A percentile compares a stretch with the other conserved stretches of the same genome.
These are phyloP conservation scores for Penicillium sp. DNA, from an alignment of 2,329 filamentous ascomycete species.

Conservation along the genomic window DNA sequence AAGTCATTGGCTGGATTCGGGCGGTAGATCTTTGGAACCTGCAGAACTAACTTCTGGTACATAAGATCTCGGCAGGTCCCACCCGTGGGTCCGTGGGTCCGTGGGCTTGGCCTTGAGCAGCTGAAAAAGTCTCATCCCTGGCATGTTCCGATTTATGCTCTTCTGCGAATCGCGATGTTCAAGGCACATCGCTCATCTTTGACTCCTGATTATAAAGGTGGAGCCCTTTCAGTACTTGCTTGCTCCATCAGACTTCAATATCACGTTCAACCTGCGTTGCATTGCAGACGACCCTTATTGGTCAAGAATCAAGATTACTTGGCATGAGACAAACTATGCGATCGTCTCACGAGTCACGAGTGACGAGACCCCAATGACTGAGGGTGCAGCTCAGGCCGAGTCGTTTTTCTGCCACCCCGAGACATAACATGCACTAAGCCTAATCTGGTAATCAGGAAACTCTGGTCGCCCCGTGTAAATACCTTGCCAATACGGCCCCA, in stretches of 20 bases:
- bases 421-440: too few relatives aligned
- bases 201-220: neutral
- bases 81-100: too few relatives aligned
- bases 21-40: neutral
- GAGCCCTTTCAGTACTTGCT: neutral
- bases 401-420: too few relatives aligned
- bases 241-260: neutral
- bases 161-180: neutral
- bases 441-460: too few relatives aligned
- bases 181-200: neutral
- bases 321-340: neutral
- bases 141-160: neutral
- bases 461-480: too few relatives aligned
- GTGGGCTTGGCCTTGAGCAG: too few relatives aligned
- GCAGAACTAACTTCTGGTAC: neutral
- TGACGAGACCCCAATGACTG: too few relatives aligned
- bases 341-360: too few relatives aligned
- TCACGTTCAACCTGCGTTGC: neutral
- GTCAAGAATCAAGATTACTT: too few relatives aligned
- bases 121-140: neutral
- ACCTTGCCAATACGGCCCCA: too few relatives aligned
- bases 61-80: neutral
- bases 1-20: neutral
- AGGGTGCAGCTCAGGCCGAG: too few relatives aligned
- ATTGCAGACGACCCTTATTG: neutral